These are phyloP conservation scores for Myxozyma melibiosi DNA, from an alignment of 805 yeast genomes.

Conservation along the genomic window DNA sequence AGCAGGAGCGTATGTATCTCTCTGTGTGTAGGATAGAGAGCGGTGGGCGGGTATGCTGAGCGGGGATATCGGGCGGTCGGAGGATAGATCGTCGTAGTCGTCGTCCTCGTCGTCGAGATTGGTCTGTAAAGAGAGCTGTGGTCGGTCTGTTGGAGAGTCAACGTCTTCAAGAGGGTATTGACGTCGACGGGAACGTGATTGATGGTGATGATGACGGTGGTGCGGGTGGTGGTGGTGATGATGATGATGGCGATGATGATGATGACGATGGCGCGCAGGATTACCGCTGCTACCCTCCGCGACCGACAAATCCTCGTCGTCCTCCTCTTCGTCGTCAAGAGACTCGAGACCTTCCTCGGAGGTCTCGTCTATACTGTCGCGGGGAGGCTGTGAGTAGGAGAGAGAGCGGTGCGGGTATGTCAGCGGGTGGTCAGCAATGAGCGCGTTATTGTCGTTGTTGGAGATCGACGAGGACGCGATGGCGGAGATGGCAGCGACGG, in stretches of 20 bases:
- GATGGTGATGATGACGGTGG: neutral
- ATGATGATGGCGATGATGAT: neutral
- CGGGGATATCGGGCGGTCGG: neutral
- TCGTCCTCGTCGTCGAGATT: too few species aligned
- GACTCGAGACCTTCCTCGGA: neutral
- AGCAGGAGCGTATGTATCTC: too few species aligned
- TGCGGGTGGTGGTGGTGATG: conserved; percentile 1
- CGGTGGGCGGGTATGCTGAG: neutral
- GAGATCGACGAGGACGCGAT: neutral
- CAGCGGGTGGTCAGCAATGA: too few species aligned
- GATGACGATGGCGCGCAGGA: neutral
- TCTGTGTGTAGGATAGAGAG: neutral
- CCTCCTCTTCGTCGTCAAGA: neutral
- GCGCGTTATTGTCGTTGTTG: neutral
- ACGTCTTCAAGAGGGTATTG: neutral
- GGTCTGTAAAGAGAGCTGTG: too few species aligned
- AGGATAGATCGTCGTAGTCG: too few species aligned
- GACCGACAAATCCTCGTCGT: too few species aligned
- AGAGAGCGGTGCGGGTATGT: neutral
- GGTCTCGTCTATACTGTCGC: conserved; percentile 6
- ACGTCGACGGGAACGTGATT: neutral
- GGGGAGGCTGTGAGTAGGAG: neutral
- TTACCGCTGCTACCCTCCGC: neutral
- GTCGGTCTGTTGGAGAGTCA: neutral
- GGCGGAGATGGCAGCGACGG: conserved; percentile 4